Evolutionary conservation across 768 basidiomycete species (phyloP).

Genomic region (Albatrellus ellisii): DNA sequence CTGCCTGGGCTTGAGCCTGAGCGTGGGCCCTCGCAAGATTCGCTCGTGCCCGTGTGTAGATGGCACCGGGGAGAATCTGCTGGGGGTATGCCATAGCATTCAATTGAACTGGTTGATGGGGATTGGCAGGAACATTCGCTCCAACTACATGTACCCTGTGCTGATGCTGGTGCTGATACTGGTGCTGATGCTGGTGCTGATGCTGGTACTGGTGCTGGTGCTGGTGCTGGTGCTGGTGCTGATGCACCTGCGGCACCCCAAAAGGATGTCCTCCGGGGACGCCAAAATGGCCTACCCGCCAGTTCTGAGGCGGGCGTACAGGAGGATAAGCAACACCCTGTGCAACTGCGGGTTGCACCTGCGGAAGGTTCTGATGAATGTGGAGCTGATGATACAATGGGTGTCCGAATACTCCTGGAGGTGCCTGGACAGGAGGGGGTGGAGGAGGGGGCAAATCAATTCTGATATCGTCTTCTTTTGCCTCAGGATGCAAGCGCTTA

Average conservation of each 20-base stretch:
- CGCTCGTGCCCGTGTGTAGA: too few species aligned
- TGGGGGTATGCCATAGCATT: too few species aligned
- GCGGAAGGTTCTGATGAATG: too few species aligned
- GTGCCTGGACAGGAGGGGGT: background rate
- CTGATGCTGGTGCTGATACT: background rate
- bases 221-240: background rate
- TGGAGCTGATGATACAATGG: too few species aligned
- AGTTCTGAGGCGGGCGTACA: too few species aligned
- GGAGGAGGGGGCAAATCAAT: constrained; percentile 40
- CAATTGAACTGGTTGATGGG: too few species aligned
- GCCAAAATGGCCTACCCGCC: too few species aligned
- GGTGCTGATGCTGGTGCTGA: background rate
- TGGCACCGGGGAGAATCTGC: too few species aligned
- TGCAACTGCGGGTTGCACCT: background rate
- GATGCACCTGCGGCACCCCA: background rate
- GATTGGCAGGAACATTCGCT: background rate
- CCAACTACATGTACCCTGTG: background rate
- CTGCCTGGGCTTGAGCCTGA: too few species aligned
- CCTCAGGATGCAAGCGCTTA: constrained; percentile 46
- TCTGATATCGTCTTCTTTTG: constrained; percentile 42
- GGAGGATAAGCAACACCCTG: background rate
- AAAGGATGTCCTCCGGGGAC: background rate
- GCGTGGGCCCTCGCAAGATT: too few species aligned
- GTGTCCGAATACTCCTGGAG: background rate
- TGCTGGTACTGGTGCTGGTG: background rate